Base-by-base conservation (phyloP, 192 early-diverging fungal genomes). In the Coemansia sp. region DNA sequence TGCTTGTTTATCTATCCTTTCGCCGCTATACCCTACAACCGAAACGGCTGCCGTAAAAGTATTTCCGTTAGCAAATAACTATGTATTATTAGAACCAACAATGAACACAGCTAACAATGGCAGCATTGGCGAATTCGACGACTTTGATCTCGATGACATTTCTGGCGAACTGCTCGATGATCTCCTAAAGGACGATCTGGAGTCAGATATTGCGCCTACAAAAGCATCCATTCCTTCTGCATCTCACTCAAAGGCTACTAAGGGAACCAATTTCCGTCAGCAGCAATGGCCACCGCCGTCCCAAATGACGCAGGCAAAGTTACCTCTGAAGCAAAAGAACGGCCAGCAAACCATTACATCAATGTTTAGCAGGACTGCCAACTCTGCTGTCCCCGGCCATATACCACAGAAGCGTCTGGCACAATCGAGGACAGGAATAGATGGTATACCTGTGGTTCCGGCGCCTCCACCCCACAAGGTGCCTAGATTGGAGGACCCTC, bases 321-420 rank as follows among this genome's bases (percentile, higher is more conserved):
- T 26, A 36, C 7, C 34, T 43, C 21, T 21, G 30, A 34, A 65
- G n/a, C 62, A 59, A 15, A 52, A 60, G 26, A 30, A 65, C 43
- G 72, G 75, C 9, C 73, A 81, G 67, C 63, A 60, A 35, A 83
- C 80, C 0, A 72, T 83, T 34, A 72, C 73, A 5, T 73, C 80
- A 3, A 57, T 83, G 63, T 77, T 83, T 71, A 56, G 58, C 0
- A 62, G 46, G 21, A 62, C 43, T 14, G 5, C 35, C 38, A 58
- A 46, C 36, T n/a, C 56, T 33, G 30, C 53, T 8, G 18, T 41
- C 18, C 34, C 7, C 16, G 43, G 18, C n/a, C 30, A 59, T 6
- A 26, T 59, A 15, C 57, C 69, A 48, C 36, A 33, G 15, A 73
- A 73, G 41, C 71, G 66, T 1, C 45, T 53, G 7, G 23, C 34